Evolutionary conservation across 2,329 filamentous ascomycete genomes (phyloP).

Genomic region (Alternaria brassicae): DNA sequence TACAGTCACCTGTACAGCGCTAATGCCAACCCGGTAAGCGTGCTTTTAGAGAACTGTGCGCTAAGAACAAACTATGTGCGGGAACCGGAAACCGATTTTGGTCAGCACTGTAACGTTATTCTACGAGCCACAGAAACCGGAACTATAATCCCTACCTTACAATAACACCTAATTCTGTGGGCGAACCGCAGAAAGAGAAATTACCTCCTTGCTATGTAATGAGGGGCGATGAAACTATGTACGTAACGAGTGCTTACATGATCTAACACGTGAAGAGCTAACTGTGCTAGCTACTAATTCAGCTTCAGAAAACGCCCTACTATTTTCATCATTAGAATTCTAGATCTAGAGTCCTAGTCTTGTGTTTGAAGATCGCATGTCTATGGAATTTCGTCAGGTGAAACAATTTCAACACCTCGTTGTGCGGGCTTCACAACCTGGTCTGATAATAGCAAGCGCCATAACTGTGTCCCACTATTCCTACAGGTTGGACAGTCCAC

Average conservation of each 20-base stretch:
- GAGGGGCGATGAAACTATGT: background rate
- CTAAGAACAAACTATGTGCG: too few species aligned
- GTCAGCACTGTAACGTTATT: too few species aligned
- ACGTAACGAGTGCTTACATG: background rate
- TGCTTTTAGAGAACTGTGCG: too few species aligned
- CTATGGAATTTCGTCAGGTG: background rate
- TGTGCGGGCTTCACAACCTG: background rate
- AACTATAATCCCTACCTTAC: background rate
- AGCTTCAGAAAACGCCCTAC: background rate
- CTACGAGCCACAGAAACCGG: background rate
- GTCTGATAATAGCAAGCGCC: background rate
- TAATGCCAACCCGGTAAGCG: too few species aligned
- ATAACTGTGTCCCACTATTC: background rate
- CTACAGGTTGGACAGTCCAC: slow-evolving; percentile 3
- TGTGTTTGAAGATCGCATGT: background rate
- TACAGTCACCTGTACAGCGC: too few species aligned
- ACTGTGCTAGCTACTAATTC: background rate
- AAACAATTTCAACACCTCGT: slow-evolving; percentile 2
- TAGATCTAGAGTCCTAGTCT: background rate
- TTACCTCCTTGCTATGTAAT: background rate
- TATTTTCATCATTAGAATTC: background rate
- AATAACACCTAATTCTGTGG: background rate
- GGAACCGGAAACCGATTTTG: too few species aligned
- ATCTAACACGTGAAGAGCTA: background rate
- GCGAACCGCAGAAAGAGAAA: background rate